Percentiles rank a stretch among this genome's conserved stretches.
These are phyloP conservation scores for Dactylis glomerata DNA, from an alignment of 176 grass and related monocot genomes.

Conservation along the genomic window DNA sequence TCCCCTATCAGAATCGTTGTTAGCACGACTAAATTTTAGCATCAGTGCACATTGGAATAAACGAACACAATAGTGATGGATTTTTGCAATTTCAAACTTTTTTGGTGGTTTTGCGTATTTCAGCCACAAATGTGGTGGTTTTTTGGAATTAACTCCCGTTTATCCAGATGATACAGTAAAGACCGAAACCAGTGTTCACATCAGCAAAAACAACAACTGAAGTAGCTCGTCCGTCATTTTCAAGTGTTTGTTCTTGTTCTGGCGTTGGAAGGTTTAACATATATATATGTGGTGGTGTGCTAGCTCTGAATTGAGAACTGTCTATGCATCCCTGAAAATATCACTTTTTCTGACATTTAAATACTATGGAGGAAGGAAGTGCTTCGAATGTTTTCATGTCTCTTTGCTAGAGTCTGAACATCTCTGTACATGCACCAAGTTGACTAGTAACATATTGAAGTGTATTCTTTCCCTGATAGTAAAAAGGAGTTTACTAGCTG, in stretches of 20 bases:
- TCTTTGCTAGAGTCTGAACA: neutral
- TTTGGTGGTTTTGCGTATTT: too few species aligned
- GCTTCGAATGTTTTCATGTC: neutral
- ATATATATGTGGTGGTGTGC: neutral
- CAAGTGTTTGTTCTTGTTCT: neutral
- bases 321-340: neutral
- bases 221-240: neutral
- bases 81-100: too few species aligned
- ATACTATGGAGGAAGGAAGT: neutral
- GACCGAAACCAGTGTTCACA: neutral
- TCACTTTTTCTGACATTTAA: constrained; percentile 6
- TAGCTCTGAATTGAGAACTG: neutral
- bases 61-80: too few species aligned
- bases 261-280: neutral
- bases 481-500: neutral
- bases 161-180: neutral
- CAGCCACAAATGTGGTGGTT: too few species aligned
- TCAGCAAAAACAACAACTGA: neutral
- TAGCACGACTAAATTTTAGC: too few species aligned
- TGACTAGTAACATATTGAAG: neutral
- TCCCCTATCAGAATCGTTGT: too few species aligned
- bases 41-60: too few species aligned
- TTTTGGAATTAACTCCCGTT: too few species aligned
- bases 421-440: neutral
- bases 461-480: neutral